Conservation (phyloP, 805 yeast species). For the Starmerella ratchasimensis region DNA sequence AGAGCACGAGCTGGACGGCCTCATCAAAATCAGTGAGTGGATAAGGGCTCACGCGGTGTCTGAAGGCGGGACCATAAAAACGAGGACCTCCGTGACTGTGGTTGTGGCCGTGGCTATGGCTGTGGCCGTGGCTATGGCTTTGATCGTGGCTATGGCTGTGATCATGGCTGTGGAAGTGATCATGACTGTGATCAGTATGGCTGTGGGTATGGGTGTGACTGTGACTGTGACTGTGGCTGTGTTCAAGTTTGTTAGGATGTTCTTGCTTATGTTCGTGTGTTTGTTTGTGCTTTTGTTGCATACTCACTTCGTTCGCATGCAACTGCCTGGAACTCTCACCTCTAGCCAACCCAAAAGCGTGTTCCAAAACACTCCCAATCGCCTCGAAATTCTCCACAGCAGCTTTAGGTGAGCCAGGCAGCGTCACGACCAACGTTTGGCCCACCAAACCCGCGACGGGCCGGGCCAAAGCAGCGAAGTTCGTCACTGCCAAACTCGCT, state of each 20-base stretch:
- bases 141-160: conserved; percentile 12
- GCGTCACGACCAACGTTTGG: conserved; percentile 31
- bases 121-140: conserved; percentile 12
- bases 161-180: conserved; percentile 9
- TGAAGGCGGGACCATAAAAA: conserved; percentile 33
- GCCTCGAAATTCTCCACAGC: conserved; percentile 35
- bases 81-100: conserved; percentile 23
- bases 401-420: conserved; percentile 43
- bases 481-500: conserved; percentile 33
- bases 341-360: conserved; percentile 32
- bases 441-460: conserved; percentile 36
- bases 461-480: conserved; percentile 37
- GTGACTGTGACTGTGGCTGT: neutral
- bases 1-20: conserved; percentile 29
- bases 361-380: conserved; percentile 29
- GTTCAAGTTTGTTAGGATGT: neutral
- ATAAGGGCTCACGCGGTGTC: conserved; percentile 38
- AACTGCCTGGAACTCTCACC: conserved; percentile 30
- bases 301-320: conserved; percentile 21
- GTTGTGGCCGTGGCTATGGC: conserved; percentile 13
- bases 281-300: neutral
- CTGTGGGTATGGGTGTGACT: neutral
- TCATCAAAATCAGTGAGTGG: conserved; percentile 34
- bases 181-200: neutral
- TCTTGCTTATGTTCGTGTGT: neutral